Conservation (phyloP, 768 basidiomycete genomes). For the Pleurotus ostreatus region DNA sequence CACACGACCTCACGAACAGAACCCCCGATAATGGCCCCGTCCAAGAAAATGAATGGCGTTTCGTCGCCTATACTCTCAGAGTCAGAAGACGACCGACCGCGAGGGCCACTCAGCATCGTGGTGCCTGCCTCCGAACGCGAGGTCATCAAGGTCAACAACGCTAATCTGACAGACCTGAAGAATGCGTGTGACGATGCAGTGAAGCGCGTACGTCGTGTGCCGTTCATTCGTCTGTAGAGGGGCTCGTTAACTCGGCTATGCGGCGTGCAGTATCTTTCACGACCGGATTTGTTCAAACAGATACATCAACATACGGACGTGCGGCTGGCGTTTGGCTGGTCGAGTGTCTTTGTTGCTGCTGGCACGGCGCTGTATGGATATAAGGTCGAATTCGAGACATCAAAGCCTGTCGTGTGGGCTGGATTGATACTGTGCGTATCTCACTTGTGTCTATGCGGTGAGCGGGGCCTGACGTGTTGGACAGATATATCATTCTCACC, state of each 20-base stretch:
- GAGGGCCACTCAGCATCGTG: constrained; percentile 49
- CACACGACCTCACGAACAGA: neutral
- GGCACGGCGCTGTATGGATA: constrained; percentile 84
- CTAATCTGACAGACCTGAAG: constrained; percentile 55
- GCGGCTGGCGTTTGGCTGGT: constrained; percentile 83
- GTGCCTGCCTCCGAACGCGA: constrained; percentile 44
- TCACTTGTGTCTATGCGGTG: constrained; percentile 3
- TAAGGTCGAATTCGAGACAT: constrained; percentile 84
- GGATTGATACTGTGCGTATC: constrained; percentile 72
- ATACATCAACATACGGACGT: constrained; percentile 88
- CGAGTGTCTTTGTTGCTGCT: constrained; percentile 75
- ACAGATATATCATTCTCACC: constrained; percentile 75
- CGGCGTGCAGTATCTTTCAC: constrained; percentile 63
- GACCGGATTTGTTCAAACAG: constrained; percentile 81
- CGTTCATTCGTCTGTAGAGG: neutral
- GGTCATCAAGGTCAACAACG: constrained; percentile 57
- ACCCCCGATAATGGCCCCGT: constrained; percentile 1
- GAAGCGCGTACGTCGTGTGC: constrained; percentile 60
- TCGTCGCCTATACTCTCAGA: constrained; percentile 5
- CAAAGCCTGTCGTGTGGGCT: constrained; percentile 74
- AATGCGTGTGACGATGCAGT: constrained; percentile 84
- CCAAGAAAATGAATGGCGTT: constrained; percentile 3
- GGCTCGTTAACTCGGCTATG: neutral
- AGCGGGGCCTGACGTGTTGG: neutral
- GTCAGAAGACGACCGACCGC: constrained; percentile 29